Base-by-base conservation (phyloP, 768 basidiomycete species). In the Coprinopsis marcescibilis region DNA sequence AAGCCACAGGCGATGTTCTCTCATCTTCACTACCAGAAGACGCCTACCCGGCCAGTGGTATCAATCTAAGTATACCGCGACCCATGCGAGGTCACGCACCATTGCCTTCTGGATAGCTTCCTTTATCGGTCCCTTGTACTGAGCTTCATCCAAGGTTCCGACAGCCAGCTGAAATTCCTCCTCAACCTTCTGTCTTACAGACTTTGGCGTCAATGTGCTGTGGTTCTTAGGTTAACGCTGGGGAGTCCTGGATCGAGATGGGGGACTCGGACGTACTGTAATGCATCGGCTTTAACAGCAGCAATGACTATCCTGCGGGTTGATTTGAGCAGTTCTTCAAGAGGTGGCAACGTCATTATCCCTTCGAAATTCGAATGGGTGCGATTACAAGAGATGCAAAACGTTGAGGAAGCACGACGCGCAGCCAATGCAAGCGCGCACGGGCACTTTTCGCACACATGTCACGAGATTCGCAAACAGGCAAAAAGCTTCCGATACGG, bases 161-260 rank as follows among this genome's bases (percentile, higher is more conserved):
- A 62, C 52, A 7, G 69, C 65, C n/a, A 85, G 58, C 3, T 53
- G 48, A 35, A 81, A 65, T 19, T 66, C 53, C 20, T 63, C 54
- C 60, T 83, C 82, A 1, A 84, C 43, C n/a, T 66, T 55, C 46
- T 64, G 59, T 11, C 82, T 74, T 20, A 84, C 66, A 11, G 72
- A 65, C 19, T 75, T 73, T 13, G 68, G 68, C 1, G 81, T 82
- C 19, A 74, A 54, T 5, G 57, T 44, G 29, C 77, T 80, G 51
- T 40, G 10, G 25, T 24, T 32, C 29, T 8, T 8, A n/a, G 8
- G 29, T 17, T 12, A 36, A 36, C 6, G 20, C 20, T 36, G 20
- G 35, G 20, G 13, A 36, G 13, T 6, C 7, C 35, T 8, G 12
- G 12, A 36, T 10, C 35, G 35, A 11, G 35, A 10, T 11, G 12